Evolutionary conservation across 2,329 filamentous ascomycete species (phyloP), one percentile per base, ranked within the genome.

Genomic region (Neonectria hederae): DNA sequence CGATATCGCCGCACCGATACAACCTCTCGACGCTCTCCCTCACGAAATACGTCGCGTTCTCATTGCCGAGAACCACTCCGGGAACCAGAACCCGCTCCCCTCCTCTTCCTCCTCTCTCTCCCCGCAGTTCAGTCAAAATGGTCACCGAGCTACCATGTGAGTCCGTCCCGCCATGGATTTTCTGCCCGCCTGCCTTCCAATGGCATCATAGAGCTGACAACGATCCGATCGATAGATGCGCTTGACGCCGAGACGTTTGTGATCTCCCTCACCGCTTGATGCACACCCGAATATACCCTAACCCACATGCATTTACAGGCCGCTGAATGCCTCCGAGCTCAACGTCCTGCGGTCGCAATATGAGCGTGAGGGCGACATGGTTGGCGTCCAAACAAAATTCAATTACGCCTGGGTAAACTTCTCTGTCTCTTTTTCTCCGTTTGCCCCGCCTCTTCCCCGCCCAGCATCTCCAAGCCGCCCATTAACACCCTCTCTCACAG

Each of bases 351-450:
- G 95, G 69, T 86, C 92, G 65, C 96, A 99, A 80, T 99, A 96
- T 79, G 95, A 98, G 78, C 97, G 97, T 78, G 96, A 99, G 82
- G 96, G 95, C 72, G 93, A 97, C 75, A 97, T 97, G 84, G 95
- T 97, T 65, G 94, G 95, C 65, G 88, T 99, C 43, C 96, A 99
- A 81, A 99, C 96, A 66, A 98, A 98, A 79, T 99, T 99, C 88
- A 99, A 99, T 89, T 98, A 95, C 80, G 95, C 96, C 77, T 99
- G 96, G 96, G 94, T 97, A 88, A 38, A 13, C 40, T 10, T 46
- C 43, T 48, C 46, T 38, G 14, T 68, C 62, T 28, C 22, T 40
- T 24, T 60, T 51, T 26, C 54, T 24, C 59, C 49, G 42, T 54
- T 38, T 38, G 9, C 28, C 14, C 21, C 28, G 35, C 14, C 35